Base-by-base conservation (phyloP, 2,329 filamentous ascomycete species). In the Phialophora expanda region DNA sequence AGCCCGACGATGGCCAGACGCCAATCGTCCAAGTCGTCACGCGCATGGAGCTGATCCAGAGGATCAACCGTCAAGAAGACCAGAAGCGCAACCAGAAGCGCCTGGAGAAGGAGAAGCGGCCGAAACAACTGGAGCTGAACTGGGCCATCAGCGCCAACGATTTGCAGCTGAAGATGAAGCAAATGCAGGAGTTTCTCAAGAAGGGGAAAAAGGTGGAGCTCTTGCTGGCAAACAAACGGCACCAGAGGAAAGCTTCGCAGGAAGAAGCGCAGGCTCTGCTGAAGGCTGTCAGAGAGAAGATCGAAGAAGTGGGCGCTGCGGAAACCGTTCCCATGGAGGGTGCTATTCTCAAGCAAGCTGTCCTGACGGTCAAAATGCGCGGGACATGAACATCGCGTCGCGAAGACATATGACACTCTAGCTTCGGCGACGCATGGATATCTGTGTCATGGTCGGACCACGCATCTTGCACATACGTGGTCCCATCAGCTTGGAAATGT, bases 111-210 rank as follows among this genome's bases (percentile, higher is more conserved):
- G 54, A 57, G 71, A 72, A 72, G 74, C 76, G 74, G 71, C 75
- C 78, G 17, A 97, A 97, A 80, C 89, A 89, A 75, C 77, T 97
- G n/a, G 93, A 97, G 79, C 73, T 98, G 72, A 94, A 92, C 77
- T 98, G 93, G 93, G 88, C 89, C 38, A 96, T 96, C 73, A 88
- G 88, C 67, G 75, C 78, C 12, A 86, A 94, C 75, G 93, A 97
- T 80, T 77, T 97, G 60, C 79, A 79, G n/a, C 89, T 91, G 76
- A 86, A 89, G 74, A 76, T 95, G 76, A 85, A 85, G 73, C 86
- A 87, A 79, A 76, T 94, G 73, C 79, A 79, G 67, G 83, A 80
- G 61, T 97, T 97, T 75, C 75, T 97, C 75, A 80, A 76, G 8
- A 91, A 92, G 76, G 93, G 93, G 0, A 84, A 86, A 75, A 87